Conservation (phyloP, 768 basidiomycete species). For the Podaxis pistillaris region DNA sequence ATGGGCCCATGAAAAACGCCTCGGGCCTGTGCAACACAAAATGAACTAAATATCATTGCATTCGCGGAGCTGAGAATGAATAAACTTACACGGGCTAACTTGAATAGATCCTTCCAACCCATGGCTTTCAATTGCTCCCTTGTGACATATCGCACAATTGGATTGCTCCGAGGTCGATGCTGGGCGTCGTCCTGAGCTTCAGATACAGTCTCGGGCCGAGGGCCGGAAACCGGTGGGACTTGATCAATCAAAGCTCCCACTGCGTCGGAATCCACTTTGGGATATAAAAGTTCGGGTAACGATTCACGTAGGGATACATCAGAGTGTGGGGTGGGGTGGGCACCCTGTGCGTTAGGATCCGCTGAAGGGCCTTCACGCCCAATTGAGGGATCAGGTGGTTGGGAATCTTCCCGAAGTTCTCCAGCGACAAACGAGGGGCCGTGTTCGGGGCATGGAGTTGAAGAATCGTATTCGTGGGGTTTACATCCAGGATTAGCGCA, state of each 20-base stretch:
- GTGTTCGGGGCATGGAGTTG: not conserved
- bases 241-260: not conserved
- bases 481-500: too few species aligned
- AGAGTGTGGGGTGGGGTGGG: not conserved
- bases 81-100: conserved; percentile 1
- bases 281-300: not conserved
- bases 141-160: not conserved
- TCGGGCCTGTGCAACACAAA: not conserved
- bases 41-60: not conserved
- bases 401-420: not conserved
- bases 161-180: not conserved
- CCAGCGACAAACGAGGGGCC: not conserved
- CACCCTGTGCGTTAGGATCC: not conserved
- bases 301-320: not conserved
- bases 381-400: not conserved
- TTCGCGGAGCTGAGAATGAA: not conserved
- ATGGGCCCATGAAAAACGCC: not conserved
- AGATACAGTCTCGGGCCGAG: not conserved
- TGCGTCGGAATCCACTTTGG: not conserved
- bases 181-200: not conserved
- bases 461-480: not conserved
- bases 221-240: not conserved
- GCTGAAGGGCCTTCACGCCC: not conserved
- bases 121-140: not conserved
- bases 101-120: conserved; percentile 7